Percentiles rank a stretch among this genome's conserved stretches.
phyloP scores from a whole-genome alignment of 805 yeast genomes.

The Komagataella ulmi region DNA sequence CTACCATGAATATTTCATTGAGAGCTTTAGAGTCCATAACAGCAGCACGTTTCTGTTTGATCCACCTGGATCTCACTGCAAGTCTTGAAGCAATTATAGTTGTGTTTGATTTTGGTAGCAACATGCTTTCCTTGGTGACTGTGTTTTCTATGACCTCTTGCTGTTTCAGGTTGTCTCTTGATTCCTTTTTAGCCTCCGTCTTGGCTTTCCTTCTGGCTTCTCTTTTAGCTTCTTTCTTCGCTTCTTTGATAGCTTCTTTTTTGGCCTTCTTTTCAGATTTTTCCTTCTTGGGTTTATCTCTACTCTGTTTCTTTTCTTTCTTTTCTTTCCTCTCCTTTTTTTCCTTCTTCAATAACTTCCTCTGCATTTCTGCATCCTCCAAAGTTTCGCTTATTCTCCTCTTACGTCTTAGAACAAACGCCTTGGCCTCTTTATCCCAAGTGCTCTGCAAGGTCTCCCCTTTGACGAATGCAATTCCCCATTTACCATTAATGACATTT shows the following conservation, averaged over 20 bases:
- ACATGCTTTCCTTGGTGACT: constrained; percentile 27
- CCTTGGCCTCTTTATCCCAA: constrained; percentile 46
- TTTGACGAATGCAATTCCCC: constrained; percentile 79
- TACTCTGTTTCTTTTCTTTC: constrained; percentile 13
- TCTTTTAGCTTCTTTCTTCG: constrained; percentile 12
- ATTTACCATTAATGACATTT: constrained; percentile 65
- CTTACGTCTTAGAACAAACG: constrained; percentile 7
- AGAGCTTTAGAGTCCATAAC: constrained; percentile 81
- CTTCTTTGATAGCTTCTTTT: constrained; percentile 6
- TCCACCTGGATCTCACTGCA: constrained; percentile 77
- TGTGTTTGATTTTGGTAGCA: constrained; percentile 11
- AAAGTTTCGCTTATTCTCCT: constrained; percentile 10
- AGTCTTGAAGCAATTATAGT: constrained; percentile 36
- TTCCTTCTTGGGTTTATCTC: constrained; percentile 16
- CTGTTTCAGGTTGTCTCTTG: constrained; percentile 13
- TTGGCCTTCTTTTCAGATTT: constrained; percentile 13
- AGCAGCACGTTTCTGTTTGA: constrained; percentile 82
- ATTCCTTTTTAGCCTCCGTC: constrained; percentile 14
- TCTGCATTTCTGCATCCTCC: constrained; percentile 7
- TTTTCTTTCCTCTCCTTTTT: constrained; percentile 12
- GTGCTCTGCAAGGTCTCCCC: constrained; percentile 80
- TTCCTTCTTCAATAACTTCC: constrained; percentile 6
- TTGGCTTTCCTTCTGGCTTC: constrained; percentile 16
- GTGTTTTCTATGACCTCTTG: constrained; percentile 11
- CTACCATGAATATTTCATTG: constrained; percentile 85